A percentile compares a stretch with the other conserved stretches of the same genome.
Conservation (phyloP, 1,284 basidiomycete genomes). For the Flammula alnicola region DNA sequence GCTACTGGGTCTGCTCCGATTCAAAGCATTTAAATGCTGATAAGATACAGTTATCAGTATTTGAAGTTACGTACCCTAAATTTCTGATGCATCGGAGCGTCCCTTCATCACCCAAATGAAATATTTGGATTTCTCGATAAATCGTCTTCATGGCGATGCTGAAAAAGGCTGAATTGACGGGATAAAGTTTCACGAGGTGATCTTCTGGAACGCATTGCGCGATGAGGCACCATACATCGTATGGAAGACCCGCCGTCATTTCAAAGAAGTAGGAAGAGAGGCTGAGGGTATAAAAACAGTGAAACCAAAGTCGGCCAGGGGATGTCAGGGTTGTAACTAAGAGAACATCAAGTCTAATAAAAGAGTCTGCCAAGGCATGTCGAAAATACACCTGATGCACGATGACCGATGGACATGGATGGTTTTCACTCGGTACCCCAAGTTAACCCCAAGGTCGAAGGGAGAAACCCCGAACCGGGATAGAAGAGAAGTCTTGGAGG, state of each 20-base stretch:
- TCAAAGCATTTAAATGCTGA: not conserved
- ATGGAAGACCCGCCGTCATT: conserved; percentile 1
- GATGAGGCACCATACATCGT: conserved; percentile 7
- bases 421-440: too few relatives aligned
- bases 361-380: too few relatives aligned
- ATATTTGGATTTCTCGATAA: conserved; percentile 9
- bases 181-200: conserved; percentile 7
- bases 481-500: too few relatives aligned
- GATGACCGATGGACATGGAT: too few relatives aligned
- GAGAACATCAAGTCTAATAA: too few relatives aligned
- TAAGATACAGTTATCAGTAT: not conserved
- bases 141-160: conserved; percentile 3
- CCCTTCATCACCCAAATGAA: conserved; percentile 13
- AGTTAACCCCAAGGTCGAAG: too few relatives aligned
- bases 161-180: conserved; percentile 12
- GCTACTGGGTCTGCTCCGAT: conserved; percentile 13
- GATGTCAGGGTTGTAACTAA: too few relatives aligned
- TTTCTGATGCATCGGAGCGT: conserved; percentile 12
- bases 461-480: too few relatives aligned
- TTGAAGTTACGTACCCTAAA: conserved; percentile 13
- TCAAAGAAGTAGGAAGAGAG: not conserved
- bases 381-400: too few relatives aligned
- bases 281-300: not conserved
- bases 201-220: conserved; percentile 1
- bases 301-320: not conserved